Percentiles rank a stretch among this genome's conserved stretches.
Conservation (phyloP, 768 basidiomycete genomes). For the Hericium rajendrae region DNA sequence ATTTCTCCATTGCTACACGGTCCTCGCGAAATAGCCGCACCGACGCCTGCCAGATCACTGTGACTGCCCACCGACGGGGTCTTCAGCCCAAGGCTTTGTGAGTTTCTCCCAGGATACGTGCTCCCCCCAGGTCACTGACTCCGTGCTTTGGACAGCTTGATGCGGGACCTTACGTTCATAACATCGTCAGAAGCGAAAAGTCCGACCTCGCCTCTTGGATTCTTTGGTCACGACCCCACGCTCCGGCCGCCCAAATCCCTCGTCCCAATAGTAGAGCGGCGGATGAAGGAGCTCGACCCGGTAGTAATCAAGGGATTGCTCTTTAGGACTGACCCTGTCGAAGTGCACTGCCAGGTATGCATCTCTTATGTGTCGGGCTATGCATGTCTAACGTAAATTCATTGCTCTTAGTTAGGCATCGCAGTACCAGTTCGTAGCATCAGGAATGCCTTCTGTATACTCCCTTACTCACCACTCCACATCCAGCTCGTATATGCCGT, state of each 20-base stretch:
- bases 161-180: neutral
- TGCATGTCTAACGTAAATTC: neutral
- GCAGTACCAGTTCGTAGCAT: constrained; percentile 1
- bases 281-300: neutral
- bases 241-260: neutral
- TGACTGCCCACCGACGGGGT: neutral
- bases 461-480: neutral
- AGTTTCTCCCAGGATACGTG: neutral
- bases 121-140: neutral
- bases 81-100: neutral
- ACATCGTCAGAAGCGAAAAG: neutral
- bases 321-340: neutral
- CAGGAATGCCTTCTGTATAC: neutral
- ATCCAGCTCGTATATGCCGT: neutral
- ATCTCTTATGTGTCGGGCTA: neutral
- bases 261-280: neutral
- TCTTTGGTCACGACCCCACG: neutral
- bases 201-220: neutral
- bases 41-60: neutral
- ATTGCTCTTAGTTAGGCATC: neutral
- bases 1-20: neutral
- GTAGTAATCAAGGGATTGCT: constrained; percentile 5
- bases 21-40: neutral
- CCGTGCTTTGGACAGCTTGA: neutral
- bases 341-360: constrained; percentile 9